A percentile compares a stretch with the other conserved stretches of the same genome.
Conservation (phyloP, 148 eudicot genomes). For the Agrostemma githago region DNA sequence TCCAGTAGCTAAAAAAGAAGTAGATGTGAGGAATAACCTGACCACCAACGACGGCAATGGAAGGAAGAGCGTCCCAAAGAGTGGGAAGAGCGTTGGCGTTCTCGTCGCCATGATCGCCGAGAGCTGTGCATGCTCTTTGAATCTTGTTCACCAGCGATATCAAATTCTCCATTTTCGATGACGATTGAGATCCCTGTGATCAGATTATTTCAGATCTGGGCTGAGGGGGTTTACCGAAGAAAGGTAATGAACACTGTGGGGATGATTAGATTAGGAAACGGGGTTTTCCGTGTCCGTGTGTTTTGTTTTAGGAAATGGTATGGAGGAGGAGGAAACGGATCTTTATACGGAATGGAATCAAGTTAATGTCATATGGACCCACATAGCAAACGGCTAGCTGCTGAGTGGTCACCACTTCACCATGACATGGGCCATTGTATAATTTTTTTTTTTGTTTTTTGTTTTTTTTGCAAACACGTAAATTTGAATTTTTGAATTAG, state of each 20-base stretch:
- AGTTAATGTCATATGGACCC: neutral
- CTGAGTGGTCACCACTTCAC: neutral
- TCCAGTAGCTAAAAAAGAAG: neutral
- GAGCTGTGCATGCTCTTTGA: constrained; percentile 93
- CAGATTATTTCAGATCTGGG: constrained; percentile 1
- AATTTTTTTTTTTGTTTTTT: neutral
- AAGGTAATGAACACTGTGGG: too few species aligned
- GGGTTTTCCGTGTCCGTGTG: neutral
- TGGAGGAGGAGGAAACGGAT: too few species aligned
- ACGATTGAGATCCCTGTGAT: neutral
- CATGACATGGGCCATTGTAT: neutral
- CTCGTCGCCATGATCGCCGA: constrained; percentile 93
- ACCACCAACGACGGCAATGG: constrained; percentile 99
- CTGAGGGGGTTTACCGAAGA: neutral
- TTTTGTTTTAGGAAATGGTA: neutral
- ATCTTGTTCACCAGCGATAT: constrained; percentile 71
- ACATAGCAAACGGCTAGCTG: constrained; percentile 22
- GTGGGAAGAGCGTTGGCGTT: constrained; percentile 68
- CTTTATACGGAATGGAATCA: neutral
- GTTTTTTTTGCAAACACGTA: too few species aligned
- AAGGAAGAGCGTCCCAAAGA: constrained; percentile 95
- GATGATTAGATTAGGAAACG: neutral
- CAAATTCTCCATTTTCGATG: constrained; percentile 68
- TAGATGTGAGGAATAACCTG: constrained; percentile 50
- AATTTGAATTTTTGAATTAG: too few species aligned